Evolutionary conservation across 371 early-diverging fungal species (phyloP).

Genomic region (Syncephalastrum monosporum): DNA sequence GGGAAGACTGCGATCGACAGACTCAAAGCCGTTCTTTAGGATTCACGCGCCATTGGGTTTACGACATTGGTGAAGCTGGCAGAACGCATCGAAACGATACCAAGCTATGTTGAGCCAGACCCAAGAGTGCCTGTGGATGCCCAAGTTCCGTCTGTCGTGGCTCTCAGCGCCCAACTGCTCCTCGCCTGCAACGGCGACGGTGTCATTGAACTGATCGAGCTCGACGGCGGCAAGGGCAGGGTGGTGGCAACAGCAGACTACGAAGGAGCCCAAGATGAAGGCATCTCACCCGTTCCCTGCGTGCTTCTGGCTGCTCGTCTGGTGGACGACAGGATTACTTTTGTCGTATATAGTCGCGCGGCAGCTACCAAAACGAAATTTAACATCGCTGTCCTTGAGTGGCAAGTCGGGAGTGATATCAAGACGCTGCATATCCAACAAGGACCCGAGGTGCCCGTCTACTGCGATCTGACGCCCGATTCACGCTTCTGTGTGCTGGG

Average conservation of each 20-base stretch:
- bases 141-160: conserved; percentile 34
- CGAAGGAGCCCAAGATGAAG: conserved; percentile 38
- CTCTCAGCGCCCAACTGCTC: conserved; percentile 24
- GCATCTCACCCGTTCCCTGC: conserved; percentile 46
- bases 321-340: conserved; percentile 16
- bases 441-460: conserved; percentile 66
- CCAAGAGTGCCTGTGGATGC: conserved; percentile 23
- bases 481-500: conserved; percentile 53
- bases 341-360: conserved; percentile 40
- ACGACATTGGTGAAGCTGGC: conserved; percentile 18
- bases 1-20: not conserved
- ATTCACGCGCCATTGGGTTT: not conserved
- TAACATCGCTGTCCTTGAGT: conserved; percentile 43
- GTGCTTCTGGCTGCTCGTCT: conserved; percentile 31
- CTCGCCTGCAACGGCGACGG: conserved; percentile 38
- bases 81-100: conserved; percentile 24
- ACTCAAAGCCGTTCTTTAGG: too few relatives aligned
- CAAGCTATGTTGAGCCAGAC: conserved; percentile 32
- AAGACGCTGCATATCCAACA: conserved; percentile 50
- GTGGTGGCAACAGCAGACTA: conserved; percentile 24
- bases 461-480: conserved; percentile 53
- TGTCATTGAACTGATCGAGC: conserved; percentile 31
- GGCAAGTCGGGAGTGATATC: too few relatives aligned
- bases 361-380: conserved; percentile 26
- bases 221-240: conserved; percentile 14